phyloP scores from a whole-genome alignment of 2,329 filamentous ascomycete genomes.

The Purpureocillium lavendulum region DNA sequence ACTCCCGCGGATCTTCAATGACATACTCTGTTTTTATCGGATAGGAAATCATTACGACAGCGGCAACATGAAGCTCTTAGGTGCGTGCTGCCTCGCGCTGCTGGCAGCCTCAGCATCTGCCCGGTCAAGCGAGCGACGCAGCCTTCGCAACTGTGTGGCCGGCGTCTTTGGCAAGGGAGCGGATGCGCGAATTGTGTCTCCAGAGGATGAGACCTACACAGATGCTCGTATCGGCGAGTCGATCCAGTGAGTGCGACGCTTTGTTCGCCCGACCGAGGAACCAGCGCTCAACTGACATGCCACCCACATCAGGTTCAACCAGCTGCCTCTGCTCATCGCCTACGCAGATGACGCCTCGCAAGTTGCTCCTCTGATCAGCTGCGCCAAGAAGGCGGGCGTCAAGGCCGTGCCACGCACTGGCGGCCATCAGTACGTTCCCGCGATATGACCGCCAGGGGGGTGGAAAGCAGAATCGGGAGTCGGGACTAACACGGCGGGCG shows the following conservation, averaged over 20 bases:
- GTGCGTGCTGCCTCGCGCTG: too few relatives aligned
- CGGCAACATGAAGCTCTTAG: too few relatives aligned
- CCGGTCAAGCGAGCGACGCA: too few relatives aligned
- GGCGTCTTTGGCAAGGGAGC: too few relatives aligned
- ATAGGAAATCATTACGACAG: too few relatives aligned
- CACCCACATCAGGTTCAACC: neutral
- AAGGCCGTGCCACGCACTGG: slow-evolving; percentile 8
- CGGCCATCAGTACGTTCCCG: slow-evolving; percentile 4
- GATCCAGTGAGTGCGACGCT: slow-evolving; percentile 3
- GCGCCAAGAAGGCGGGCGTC: slow-evolving; percentile 5
- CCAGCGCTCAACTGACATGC: neutral
- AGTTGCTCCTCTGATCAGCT: slow-evolving; percentile 6
- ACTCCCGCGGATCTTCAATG: too few relatives aligned
- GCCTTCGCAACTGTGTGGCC: too few relatives aligned
- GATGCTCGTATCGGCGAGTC: slow-evolving; percentile 7
- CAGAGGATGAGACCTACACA: slow-evolving; percentile 4
- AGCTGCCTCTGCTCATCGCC: slow-evolving; percentile 6
- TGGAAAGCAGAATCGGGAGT: neutral
- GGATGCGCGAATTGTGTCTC: too few relatives aligned
- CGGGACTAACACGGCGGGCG: neutral
- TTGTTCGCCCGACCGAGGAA: neutral
- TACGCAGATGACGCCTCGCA: slow-evolving; percentile 5
- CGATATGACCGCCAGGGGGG: neutral
- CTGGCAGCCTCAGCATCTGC: too few relatives aligned
- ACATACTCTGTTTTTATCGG: too few relatives aligned